Conservation (phyloP, 2,329 filamentous ascomycete species). For the Botryotinia globosa region DNA sequence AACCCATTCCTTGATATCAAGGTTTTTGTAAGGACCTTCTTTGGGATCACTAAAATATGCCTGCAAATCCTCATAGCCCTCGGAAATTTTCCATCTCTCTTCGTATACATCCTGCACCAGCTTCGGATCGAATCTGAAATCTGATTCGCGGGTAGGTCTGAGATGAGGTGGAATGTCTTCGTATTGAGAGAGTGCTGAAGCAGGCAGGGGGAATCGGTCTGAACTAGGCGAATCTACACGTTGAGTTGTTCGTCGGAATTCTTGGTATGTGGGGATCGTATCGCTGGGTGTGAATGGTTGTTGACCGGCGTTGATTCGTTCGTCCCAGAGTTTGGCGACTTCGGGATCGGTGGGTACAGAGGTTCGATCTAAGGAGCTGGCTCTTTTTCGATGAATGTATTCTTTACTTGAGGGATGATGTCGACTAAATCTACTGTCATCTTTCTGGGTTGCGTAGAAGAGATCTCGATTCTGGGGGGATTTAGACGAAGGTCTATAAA, state of each 20-base stretch:
- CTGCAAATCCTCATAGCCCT: background rate
- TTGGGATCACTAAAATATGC: background rate
- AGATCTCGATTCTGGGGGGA: background rate
- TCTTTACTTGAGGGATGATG: background rate
- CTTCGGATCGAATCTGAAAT: background rate
- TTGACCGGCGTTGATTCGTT: background rate
- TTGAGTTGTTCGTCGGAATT: background rate
- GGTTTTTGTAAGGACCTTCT: background rate
- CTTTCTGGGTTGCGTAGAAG: conserved; percentile 8
- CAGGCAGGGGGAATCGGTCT: background rate
- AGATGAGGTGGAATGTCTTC: background rate
- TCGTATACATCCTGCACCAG: background rate
- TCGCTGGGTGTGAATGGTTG: background rate
- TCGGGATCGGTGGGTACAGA: background rate
- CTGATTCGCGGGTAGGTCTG: background rate
- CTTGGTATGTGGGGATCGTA: background rate
- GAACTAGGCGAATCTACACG: background rate
- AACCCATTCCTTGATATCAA: background rate
- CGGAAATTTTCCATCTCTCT: background rate
- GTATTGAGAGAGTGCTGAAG: background rate
- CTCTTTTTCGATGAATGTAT: background rate
- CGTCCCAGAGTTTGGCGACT: background rate
- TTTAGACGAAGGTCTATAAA: background rate
- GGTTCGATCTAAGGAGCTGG: background rate
- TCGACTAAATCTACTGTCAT: background rate